Conservation (phyloP, 257 asterid genomes). For the Petrea volubilis region DNA sequence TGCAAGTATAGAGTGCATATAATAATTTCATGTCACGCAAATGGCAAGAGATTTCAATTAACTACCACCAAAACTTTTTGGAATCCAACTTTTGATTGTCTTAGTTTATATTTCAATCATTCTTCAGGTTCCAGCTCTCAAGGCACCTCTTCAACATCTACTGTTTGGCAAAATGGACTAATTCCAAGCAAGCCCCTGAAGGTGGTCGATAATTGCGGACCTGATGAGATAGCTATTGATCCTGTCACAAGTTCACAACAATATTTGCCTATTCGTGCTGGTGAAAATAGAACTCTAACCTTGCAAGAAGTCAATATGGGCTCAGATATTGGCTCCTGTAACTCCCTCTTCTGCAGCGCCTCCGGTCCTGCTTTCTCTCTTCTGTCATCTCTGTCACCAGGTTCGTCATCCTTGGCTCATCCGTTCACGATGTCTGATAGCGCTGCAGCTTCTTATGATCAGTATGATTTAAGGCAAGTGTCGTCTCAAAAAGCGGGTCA, state of each 20-base stretch:
- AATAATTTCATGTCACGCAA: too few relatives aligned
- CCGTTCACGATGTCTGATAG: too few relatives aligned
- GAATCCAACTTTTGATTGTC: not conserved
- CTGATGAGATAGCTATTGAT: not conserved
- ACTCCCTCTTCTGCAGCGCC: not conserved
- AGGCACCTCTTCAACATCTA: not conserved
- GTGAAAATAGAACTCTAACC: not conserved
- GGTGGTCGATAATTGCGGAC: not conserved
- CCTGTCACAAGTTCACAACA: not conserved
- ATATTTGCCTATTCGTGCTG: not conserved
- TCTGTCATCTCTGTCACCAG: not conserved
- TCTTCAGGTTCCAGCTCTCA: not conserved
- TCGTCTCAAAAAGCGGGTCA: too few relatives aligned
- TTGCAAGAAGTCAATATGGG: not conserved
- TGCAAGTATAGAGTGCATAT: too few relatives aligned
- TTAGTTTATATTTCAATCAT: not conserved
- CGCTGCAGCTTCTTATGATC: too few relatives aligned
- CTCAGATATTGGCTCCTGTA: not conserved
- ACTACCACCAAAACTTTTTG: too few relatives aligned
- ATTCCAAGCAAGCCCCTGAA: not conserved
- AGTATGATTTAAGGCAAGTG: not conserved
- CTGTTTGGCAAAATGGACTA: not conserved
- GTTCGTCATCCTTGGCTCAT: too few relatives aligned
- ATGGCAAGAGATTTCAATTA: too few relatives aligned
- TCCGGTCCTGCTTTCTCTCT: not conserved